These are phyloP conservation scores for Spiraea crenata DNA, from an alignment of 331 rosid genomes.

Conservation along the genomic window DNA sequence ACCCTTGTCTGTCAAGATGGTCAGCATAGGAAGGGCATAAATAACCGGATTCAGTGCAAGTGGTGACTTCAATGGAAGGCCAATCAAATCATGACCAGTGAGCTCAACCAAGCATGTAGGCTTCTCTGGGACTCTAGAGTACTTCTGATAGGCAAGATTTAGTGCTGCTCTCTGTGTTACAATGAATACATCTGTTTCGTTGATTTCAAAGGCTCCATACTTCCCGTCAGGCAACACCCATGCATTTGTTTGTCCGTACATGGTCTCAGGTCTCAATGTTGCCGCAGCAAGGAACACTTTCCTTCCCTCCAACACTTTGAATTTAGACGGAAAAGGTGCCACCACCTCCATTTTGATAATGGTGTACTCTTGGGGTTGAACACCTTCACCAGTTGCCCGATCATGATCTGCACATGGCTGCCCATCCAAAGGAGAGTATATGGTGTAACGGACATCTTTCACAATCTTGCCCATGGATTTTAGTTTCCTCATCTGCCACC, in stretches of 20 bases:
- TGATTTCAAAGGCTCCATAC: conserved; percentile 86
- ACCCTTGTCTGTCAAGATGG: conserved; percentile 84
- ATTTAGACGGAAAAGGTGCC: conserved; percentile 60
- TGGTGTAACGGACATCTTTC: conserved; percentile 74
- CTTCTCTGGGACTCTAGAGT: conserved; percentile 60
- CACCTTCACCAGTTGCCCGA: conserved; percentile 92
- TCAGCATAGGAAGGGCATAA: conserved; percentile 87
- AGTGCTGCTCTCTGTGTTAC: conserved; percentile 71
- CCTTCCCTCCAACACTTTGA: conserved; percentile 64
- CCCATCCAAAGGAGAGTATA: conserved; percentile 84
- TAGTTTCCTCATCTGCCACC: conserved; percentile 93
- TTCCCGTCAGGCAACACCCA: conserved; percentile 93
- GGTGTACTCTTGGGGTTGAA: conserved; percentile 89
- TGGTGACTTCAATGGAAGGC: conserved; percentile 85
- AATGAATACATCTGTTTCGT: conserved; percentile 69
- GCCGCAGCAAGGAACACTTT: conserved; percentile 83
- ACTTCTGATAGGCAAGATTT: conserved; percentile 79
- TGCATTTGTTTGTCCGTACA: conserved; percentile 94
- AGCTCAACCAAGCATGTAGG: conserved; percentile 73
- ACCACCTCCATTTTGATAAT: conserved; percentile 81
- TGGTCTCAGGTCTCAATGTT: conserved; percentile 90
- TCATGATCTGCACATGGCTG: conserved; percentile 99
- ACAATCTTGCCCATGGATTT: conserved; percentile 84
- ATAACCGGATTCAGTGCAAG: conserved; percentile 57
- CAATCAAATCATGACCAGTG: conserved; percentile 81